Conservation (phyloP, 768 basidiomycete genomes). For the Russula dissimulans region DNA sequence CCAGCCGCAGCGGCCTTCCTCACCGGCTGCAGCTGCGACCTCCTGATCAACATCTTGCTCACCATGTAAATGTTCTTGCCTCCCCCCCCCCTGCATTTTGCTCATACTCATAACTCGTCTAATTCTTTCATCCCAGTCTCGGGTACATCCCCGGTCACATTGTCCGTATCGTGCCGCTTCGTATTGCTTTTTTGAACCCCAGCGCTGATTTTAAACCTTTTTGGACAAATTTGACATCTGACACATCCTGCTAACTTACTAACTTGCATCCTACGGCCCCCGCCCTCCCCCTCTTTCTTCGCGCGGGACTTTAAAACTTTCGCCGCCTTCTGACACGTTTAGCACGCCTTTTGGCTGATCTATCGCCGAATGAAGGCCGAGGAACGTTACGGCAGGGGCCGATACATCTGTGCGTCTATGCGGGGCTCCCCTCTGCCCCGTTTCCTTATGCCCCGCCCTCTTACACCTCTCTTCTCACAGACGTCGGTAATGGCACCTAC, state of each 20-base stretch:
- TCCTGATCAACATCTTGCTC: constrained; percentile 74
- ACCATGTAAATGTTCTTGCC: constrained; percentile 47
- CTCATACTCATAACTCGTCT: too few species aligned
- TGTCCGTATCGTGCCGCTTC: constrained; percentile 25
- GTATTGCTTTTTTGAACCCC: not conserved
- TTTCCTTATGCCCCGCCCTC: not conserved
- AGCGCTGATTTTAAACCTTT: not conserved
- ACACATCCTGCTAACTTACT: too few species aligned
- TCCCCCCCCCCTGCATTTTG: too few species aligned
- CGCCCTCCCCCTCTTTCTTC: too few species aligned
- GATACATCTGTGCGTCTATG: constrained; percentile 57
- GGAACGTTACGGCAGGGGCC: constrained; percentile 68
- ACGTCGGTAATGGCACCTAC: constrained; percentile 26
- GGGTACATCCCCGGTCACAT: constrained; percentile 66
- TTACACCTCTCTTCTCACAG: constrained; percentile 12
- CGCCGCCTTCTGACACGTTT: not conserved
- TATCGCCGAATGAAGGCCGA: constrained; percentile 87
- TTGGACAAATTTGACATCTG: too few species aligned
- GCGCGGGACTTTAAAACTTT: too few species aligned
- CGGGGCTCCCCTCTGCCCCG: not conserved
- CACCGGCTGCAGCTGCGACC: constrained; percentile 77
- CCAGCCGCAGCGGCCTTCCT: constrained; percentile 72
- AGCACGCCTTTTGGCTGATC: constrained; percentile 86
- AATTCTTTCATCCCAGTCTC: constrained; percentile 34
- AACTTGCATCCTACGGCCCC: too few species aligned